phyloP scores from a whole-genome alignment of 2,329 filamentous ascomycete species.

The Clarireedia paspali region DNA sequence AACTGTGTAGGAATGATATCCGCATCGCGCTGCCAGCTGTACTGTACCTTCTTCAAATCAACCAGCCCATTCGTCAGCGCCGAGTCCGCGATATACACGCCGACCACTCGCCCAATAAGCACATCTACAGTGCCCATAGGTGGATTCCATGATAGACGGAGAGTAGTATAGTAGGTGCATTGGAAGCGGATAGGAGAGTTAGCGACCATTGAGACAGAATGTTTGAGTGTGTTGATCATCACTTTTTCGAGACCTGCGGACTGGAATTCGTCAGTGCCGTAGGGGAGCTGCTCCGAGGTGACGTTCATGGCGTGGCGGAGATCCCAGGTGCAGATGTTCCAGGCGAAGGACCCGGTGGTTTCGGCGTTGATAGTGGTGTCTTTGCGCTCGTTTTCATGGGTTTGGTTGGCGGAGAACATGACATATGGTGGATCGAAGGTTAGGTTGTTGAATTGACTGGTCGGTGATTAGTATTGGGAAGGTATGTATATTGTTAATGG shows the following conservation, averaged over 20 bases:
- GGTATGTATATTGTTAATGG: not conserved
- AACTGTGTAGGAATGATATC: slow-evolving; percentile 52
- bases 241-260: slow-evolving; percentile 42
- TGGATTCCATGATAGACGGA: slow-evolving; percentile 47
- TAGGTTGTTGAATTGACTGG: slow-evolving; percentile 51
- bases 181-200: slow-evolving; percentile 50
- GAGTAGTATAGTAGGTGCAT: slow-evolving; percentile 46
- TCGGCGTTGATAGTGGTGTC: slow-evolving; percentile 51
- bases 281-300: slow-evolving; percentile 41
- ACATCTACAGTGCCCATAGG: slow-evolving; percentile 49
- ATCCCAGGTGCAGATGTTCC: slow-evolving; percentile 51
- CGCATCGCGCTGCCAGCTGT: slow-evolving; percentile 51
- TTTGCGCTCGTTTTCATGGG: slow-evolving; percentile 38
- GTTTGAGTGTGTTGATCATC: slow-evolving; percentile 31
- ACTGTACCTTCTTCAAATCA: slow-evolving; percentile 49
- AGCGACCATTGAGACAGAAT: slow-evolving; percentile 43
- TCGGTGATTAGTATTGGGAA: not conserved
- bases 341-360: slow-evolving; percentile 46
- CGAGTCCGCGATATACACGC: slow-evolving; percentile 47
- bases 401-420: slow-evolving; percentile 54
- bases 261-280: slow-evolving; percentile 47
- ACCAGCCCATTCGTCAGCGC: slow-evolving; percentile 47
- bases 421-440: slow-evolving; percentile 56
- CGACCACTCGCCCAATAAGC: slow-evolving; percentile 49
- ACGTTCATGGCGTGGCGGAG: slow-evolving; percentile 48